These are phyloP conservation scores for Rehmannia glutinosa DNA, from an alignment of 257 asterid genomes.

Conservation along the genomic window DNA sequence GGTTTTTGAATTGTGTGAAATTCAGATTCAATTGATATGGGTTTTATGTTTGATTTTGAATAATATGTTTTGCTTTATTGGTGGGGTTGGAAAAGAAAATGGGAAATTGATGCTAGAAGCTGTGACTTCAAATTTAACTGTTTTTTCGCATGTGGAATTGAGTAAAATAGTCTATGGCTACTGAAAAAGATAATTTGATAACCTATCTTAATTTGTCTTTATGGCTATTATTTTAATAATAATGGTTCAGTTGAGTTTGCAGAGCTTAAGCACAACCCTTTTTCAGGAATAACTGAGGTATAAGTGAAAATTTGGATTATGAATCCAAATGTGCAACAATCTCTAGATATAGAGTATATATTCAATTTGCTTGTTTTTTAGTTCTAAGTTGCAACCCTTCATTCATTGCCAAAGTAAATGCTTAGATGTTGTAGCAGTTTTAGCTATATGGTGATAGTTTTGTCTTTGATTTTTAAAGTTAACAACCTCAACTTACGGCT, in stretches of 20 bases:
- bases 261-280: neutral
- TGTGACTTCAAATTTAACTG: neutral
- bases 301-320: neutral
- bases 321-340: neutral
- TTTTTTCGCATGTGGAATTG: neutral
- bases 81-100: neutral
- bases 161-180: neutral
- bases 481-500: neutral
- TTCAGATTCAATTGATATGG: neutral
- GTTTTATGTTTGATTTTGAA: neutral
- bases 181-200: neutral
- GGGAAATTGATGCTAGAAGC: neutral
- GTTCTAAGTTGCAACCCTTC: neutral
- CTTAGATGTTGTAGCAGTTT: neutral
- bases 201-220: neutral
- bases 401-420: neutral
- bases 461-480: neutral
- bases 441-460: neutral
- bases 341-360: neutral
- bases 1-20: neutral
- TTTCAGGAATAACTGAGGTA: neutral
- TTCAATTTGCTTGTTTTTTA: neutral
- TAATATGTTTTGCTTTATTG: neutral
- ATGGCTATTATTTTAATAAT: neutral
- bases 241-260: neutral